phyloP scores from a whole-genome alignment of 176 grass and related monocot genomes.

The Phyllostachys edulis region DNA sequence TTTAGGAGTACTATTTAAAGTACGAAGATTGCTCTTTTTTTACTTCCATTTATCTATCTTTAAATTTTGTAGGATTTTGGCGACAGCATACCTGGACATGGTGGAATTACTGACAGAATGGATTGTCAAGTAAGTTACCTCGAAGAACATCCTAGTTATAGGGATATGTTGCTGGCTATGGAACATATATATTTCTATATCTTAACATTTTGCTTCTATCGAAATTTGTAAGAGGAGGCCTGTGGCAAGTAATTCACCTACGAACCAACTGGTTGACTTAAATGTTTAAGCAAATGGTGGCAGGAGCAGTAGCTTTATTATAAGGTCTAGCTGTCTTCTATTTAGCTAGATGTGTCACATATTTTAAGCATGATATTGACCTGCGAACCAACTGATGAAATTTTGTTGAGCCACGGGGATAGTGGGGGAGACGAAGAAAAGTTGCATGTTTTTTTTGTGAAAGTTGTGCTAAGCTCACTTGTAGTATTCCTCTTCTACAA shows the following conservation, averaged over 20 bases:
- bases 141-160: not conserved
- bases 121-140: conserved; percentile 89
- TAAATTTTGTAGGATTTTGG: conserved; percentile 82
- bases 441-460: not conserved
- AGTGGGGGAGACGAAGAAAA: not conserved
- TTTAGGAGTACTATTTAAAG: not conserved
- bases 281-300: not conserved
- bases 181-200: conserved; percentile 7
- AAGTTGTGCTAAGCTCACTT: not conserved
- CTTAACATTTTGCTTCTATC: not conserved
- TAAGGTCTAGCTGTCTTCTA: not conserved
- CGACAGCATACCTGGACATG: conserved; percentile 97
- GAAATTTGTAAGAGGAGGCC: not conserved
- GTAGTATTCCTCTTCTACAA: too few species aligned
- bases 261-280: not conserved
- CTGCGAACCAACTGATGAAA: not conserved
- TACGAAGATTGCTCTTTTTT: not conserved
- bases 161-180: not conserved
- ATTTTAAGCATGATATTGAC: not conserved
- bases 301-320: not conserved
- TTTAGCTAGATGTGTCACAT: not conserved
- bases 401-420: not conserved
- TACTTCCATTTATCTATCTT: conserved; percentile 12
- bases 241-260: not conserved
- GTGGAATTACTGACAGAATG: conserved; percentile 98